Base-by-base conservation (phyloP, 805 yeast species). In the Spathaspora sp. region DNA sequence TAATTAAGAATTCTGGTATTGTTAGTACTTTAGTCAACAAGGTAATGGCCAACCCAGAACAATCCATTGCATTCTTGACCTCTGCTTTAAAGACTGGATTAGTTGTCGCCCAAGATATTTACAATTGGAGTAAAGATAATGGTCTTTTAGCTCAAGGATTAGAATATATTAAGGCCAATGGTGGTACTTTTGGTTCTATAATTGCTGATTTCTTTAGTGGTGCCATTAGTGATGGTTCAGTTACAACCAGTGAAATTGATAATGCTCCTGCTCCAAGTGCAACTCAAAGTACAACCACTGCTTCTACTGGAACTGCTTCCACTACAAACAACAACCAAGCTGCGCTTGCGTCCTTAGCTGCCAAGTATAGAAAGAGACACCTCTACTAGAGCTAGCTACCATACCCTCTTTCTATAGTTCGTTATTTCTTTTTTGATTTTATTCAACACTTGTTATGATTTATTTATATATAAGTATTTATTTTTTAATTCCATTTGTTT, bases 11-110 rank as follows among this genome's bases (percentile, higher is more conserved):
- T 58, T 67, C 77, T 19, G 76, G 76, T 17, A 52, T 72, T 28
- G 65, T 72, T 28, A 57, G 57, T 47, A 43, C 53, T 43, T 62
- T 72, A 48, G 51, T 73, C 52, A 56, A 63, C 52, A 70, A 68
- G 61, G 71, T 67, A 31, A 59, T 68, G 57, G 67, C 68, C 40
- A 66, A 74, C 65, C 78, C 78, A 49, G 49, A 54, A 38, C 66
- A 68, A 42, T 55, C 73, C 46, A 57, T 73, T 48, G 50, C 57
- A 31, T 67, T 69, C 56, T 65, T 72, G 57, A 59, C 67, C 42
- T 55, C 68, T 42, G 73, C 66, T 43, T 65, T 70, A 52, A 57
- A 64, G 54, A 59, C 61, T 45, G 77, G 75, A 46, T 47, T 66
- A 46, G 70, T 66, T 42, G 53, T 66, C 35, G 67, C 56, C 46